A percentile compares a stretch with the other conserved stretches of the same genome.
Conservation (phyloP, 1,139 yeast species). For the Kodamaea suecica region DNA sequence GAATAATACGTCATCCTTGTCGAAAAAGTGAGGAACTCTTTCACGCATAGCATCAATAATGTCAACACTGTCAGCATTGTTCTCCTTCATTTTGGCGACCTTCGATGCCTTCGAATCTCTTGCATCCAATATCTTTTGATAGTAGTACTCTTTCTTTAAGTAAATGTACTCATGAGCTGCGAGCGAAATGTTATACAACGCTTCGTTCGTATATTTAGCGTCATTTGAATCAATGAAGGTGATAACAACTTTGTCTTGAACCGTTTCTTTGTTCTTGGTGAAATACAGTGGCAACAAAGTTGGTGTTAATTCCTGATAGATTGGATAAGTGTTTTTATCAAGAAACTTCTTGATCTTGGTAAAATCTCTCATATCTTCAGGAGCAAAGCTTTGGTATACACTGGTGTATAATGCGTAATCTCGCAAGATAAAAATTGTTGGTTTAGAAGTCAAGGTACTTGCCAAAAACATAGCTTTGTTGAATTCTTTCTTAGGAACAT, state of each 20-base stretch:
- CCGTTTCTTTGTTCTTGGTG: conserved; percentile 23
- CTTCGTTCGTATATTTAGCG: conserved; percentile 32
- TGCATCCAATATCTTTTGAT: conserved; percentile 31
- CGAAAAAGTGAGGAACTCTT: conserved; percentile 46
- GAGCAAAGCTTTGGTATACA: conserved; percentile 57
- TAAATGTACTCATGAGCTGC: conserved; percentile 55
- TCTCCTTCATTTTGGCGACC: conserved; percentile 42
- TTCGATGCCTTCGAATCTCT: conserved; percentile 43
- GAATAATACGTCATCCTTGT: conserved; percentile 43
- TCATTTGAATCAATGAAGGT: conserved; percentile 48
- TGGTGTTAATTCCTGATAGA: conserved; percentile 49
- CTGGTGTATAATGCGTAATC: conserved; percentile 52
- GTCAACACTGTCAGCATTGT: conserved; percentile 38
- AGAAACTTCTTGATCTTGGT: conserved; percentile 50
- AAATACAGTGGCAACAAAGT: conserved; percentile 35
- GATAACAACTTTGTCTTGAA: conserved; percentile 48
- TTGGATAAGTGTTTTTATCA: conserved; percentile 45
- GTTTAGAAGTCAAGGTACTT: conserved; percentile 54
- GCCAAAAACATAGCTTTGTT: conserved; percentile 47
- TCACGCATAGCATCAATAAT: conserved; percentile 48
- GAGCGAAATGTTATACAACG: conserved; percentile 42
- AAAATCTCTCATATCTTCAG: conserved; percentile 57
- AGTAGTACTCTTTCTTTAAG: conserved; percentile 44
- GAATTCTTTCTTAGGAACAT: conserved; percentile 27
- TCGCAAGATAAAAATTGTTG: conserved; percentile 58